A percentile compares a stretch with the other conserved stretches of the same genome.
Conservation (phyloP, 768 basidiomycete species). For the Strobilomyces echinocephalus region DNA sequence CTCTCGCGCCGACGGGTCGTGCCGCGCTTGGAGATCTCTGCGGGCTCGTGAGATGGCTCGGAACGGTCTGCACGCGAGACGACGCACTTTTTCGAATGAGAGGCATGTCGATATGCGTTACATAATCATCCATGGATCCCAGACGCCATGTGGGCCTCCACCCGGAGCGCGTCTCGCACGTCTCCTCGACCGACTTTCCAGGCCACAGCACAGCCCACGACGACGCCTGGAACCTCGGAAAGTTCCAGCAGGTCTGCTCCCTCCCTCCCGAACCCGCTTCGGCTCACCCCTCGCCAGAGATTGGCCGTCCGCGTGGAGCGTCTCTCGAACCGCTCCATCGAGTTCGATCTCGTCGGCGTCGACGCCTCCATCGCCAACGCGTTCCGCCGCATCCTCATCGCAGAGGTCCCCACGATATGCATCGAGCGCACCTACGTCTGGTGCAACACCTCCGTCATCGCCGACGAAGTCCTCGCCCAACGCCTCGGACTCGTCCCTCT, state of each 20-base stretch:
- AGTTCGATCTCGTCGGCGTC: constrained; percentile 93
- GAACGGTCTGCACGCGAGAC: constrained; percentile 10
- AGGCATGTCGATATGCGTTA: constrained; percentile 39
- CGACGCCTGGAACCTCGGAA: constrained; percentile 73
- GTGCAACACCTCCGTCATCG: constrained; percentile 92
- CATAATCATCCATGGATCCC: constrained; percentile 32
- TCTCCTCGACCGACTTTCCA: constrained; percentile 88
- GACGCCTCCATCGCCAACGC: constrained; percentile 97
- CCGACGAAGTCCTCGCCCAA: constrained; percentile 89
- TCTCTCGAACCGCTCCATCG: constrained; percentile 77
- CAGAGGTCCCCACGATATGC: constrained; percentile 90
- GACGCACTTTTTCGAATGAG: constrained; percentile 64
- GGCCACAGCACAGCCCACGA: constrained; percentile 85
- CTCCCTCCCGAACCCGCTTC: background rate
- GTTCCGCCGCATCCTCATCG: constrained; percentile 84
- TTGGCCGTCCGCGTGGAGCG: constrained; percentile 71
- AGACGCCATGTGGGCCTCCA: constrained; percentile 61
- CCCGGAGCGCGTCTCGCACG: constrained; percentile 68
- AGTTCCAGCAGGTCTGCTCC: constrained; percentile 68
- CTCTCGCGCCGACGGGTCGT: constrained; percentile 70
- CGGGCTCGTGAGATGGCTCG: background rate
- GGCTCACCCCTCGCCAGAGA: constrained; percentile 42
- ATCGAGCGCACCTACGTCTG: constrained; percentile 90
- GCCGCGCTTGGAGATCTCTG: constrained; percentile 81
- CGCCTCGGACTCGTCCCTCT: constrained; percentile 91